Base-by-base conservation (phyloP, 2,329 filamentous ascomycete species). In the Phyllosticta paracitricarpa region DNA sequence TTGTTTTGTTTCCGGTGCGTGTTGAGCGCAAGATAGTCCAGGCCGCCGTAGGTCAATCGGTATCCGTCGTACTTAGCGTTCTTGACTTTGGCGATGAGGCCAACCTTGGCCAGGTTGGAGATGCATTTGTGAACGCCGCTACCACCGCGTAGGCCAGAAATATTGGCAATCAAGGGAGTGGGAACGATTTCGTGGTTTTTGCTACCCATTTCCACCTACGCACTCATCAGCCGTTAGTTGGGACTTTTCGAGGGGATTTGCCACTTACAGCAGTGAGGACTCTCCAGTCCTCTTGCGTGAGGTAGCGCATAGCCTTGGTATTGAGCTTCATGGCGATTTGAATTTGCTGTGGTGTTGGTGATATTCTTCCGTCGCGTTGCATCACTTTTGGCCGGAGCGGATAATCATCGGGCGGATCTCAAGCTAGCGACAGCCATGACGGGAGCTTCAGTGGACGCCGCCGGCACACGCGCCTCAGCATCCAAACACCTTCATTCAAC, bases 51-150 rank as follows among this genome's bases (percentile, higher is more conserved):
- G 6, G 93, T 96, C 60, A 99, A 82, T 59, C 95, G 87, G 77
- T 99, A 99, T 64, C 94, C 94, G 70, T 99, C 94, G 77, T 99
- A 99, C 75, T 91, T 93, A 65, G 93, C 90, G 74, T 97, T 96
- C 76, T 96, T 96, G 67, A 96, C 86, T 67, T 89, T 89, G 54
- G 89, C 91, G 69, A 99, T 96, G 68, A 99, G 82, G 63, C 90
- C 90, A 56, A 88, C 86, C 76, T 99, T 99, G 65, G 94, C 94
- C 58, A 99, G 85, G 59, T 85, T 87, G 25, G 92, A 96, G 67
- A 99, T 97, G 71, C 86, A 88, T 69, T 82, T 89, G 75, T 94
- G 89, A 22, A 96, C 91, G 63, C 89, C 89, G 68, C 82, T 88
- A 66, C 84, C 84, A 17, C 76, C 74, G 62, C 90, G 86, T 48